Percentiles rank a stretch among this genome's conserved stretches.
phyloP scores from a whole-genome alignment of 176 grass and related monocot genomes.

The Themeda triandra region DNA sequence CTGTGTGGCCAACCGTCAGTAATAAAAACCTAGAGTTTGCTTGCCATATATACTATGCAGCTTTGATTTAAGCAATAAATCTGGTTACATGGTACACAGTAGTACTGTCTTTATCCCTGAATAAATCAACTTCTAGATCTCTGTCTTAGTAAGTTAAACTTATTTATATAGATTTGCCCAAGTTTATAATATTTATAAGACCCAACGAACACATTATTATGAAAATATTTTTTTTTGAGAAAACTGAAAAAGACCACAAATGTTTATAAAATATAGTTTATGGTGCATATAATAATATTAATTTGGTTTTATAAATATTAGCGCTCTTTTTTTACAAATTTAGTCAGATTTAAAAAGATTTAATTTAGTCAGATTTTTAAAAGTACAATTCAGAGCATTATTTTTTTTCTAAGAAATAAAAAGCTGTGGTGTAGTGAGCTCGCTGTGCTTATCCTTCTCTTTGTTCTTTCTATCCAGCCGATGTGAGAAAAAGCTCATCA shows the following conservation, averaged over 20 bases:
- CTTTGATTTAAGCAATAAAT: neutral
- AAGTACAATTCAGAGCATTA: neutral
- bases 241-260: too few species aligned
- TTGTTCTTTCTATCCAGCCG: constrained; percentile 50
- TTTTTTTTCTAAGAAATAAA: neutral
- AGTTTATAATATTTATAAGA: too few species aligned
- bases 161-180: too few species aligned
- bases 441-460: constrained; percentile 30
- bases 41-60: neutral
- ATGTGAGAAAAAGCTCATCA: constrained; percentile 67
- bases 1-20: neutral
- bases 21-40: neutral
- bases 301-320: neutral
- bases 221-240: too few species aligned
- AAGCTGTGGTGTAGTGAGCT: neutral
- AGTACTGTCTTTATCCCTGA: too few species aligned
- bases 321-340: neutral
- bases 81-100: neutral
- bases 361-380: too few species aligned
- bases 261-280: neutral
- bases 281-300: neutral
- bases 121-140: too few species aligned
- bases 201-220: too few species aligned
- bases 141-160: too few species aligned
- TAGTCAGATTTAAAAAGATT: too few species aligned